phyloP scores from a whole-genome alignment of 2,329 filamentous ascomycete genomes.

The Venturia asperata region DNA sequence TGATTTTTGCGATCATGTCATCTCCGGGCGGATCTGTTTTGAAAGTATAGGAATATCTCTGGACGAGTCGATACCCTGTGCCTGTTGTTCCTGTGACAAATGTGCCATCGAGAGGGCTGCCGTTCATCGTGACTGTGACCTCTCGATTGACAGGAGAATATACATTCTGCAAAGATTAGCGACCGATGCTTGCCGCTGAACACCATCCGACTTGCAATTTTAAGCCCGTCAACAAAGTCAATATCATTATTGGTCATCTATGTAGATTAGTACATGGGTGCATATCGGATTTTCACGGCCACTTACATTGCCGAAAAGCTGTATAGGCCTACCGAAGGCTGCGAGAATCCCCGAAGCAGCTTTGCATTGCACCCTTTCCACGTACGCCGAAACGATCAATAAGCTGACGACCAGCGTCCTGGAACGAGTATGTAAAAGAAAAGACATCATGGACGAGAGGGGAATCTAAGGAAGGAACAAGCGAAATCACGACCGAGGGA shows the following conservation, averaged over 20 bases:
- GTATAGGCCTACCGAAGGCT: constrained; percentile 4
- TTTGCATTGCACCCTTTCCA: not conserved
- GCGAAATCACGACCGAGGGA: too few species aligned
- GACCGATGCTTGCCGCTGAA: too few species aligned
- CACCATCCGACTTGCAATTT: constrained; percentile 22
- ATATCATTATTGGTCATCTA: constrained; percentile 27
- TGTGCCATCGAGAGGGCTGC: constrained; percentile 25
- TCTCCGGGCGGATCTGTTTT: constrained; percentile 29
- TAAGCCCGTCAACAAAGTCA: constrained; percentile 31
- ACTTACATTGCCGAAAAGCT: constrained; percentile 7
- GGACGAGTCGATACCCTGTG: constrained; percentile 27
- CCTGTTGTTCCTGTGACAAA: constrained; percentile 30
- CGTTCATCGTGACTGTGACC: constrained; percentile 29
- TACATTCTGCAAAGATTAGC: constrained; percentile 22
- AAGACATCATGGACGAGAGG: not conserved
- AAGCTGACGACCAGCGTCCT: constrained; percentile 5
- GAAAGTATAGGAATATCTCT: constrained; percentile 30
- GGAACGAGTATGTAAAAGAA: not conserved
- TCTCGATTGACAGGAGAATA: constrained; percentile 30
- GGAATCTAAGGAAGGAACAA: not conserved
- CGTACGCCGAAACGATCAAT: not conserved
- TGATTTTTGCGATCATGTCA: constrained; percentile 32
- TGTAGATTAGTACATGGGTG: not conserved
- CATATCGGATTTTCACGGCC: not conserved
- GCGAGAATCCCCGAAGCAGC: not conserved